phyloP scores from a whole-genome alignment of 2,329 filamentous ascomycete species.

The Epichloe baconii region DNA sequence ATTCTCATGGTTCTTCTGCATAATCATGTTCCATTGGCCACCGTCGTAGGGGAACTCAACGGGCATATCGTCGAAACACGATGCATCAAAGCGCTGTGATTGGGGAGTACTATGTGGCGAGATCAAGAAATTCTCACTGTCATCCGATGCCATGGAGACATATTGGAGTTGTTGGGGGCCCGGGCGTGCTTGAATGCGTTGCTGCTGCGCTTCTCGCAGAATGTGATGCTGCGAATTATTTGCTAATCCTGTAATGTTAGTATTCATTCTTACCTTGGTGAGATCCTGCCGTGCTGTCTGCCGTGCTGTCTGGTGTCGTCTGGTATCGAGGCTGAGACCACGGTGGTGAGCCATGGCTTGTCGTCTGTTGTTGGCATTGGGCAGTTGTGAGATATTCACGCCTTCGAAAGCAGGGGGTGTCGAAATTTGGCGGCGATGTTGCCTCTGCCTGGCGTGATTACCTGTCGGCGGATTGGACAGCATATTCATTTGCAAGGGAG shows the following conservation, averaged over 20 bases:
- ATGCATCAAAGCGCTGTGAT: conserved; percentile 37
- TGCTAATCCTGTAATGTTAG: conserved; percentile 44
- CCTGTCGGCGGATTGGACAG: conserved; percentile 62
- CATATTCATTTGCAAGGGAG: conserved; percentile 60
- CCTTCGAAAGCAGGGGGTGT: conserved; percentile 68
- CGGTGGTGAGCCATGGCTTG: conserved; percentile 51
- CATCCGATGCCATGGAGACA: conserved; percentile 19
- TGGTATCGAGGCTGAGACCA: conserved; percentile 72
- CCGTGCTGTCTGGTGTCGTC: conserved; percentile 36
- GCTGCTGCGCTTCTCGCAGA: conserved; percentile 84
- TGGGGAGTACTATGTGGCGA: conserved; percentile 44
- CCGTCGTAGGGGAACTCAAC: conserved; percentile 35
- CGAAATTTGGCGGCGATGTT: conserved; percentile 76
- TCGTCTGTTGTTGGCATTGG: conserved; percentile 33
- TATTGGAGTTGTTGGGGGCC: conserved; percentile 30
- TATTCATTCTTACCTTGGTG: conserved; percentile 36
- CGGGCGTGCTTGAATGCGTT: conserved; percentile 64
- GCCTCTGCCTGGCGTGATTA: conserved; percentile 46
- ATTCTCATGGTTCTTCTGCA: conserved; percentile 33
- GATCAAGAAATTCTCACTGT: conserved; percentile 42
- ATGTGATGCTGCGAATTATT: conserved; percentile 51
- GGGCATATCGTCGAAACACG: conserved; percentile 29
- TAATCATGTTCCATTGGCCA: conserved; percentile 29
- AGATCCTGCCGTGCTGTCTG: conserved; percentile 19
- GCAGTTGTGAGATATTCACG: conserved; percentile 54